Evolutionary conservation across 2,329 filamentous ascomycete genomes (phyloP).

Genomic region (Blastomyces parvus): DNA sequence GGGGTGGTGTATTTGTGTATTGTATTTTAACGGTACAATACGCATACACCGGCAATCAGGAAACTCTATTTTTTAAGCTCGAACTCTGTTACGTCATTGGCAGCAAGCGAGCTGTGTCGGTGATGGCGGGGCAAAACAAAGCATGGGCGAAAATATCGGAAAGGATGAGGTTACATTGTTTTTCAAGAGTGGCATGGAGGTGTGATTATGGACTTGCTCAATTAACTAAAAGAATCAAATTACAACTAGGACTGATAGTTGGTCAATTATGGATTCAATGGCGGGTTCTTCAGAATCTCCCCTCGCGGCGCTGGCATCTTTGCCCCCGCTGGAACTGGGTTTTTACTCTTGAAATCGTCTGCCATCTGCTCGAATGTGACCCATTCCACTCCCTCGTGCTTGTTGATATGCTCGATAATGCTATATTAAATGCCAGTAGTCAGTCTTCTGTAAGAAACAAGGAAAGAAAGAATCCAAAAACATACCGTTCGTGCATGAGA

Average conservation of each 20-base stretch:
- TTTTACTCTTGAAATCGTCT: constrained; percentile 63
- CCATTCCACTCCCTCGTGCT: constrained; percentile 43
- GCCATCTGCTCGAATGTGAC: constrained; percentile 57
- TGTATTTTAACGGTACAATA: not conserved
- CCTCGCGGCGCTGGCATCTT: constrained; percentile 50
- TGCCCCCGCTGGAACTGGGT: constrained; percentile 48
- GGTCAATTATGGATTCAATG: not conserved
- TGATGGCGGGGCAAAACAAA: too few relatives aligned
- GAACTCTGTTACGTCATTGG: not conserved
- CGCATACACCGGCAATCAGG: not conserved
- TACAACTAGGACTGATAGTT: too few relatives aligned
- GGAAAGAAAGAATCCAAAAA: not conserved
- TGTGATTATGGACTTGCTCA: not conserved
- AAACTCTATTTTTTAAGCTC: not conserved
- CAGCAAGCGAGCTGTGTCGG: too few relatives aligned
- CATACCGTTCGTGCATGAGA: constrained; percentile 60
- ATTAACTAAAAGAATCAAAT: not conserved
- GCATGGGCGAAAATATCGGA: too few relatives aligned
- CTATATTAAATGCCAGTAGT: constrained; percentile 12
- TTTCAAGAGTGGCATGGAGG: not conserved
- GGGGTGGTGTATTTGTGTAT: not conserved
- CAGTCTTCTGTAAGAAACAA: not conserved
- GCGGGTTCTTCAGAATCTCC: constrained; percentile 41
- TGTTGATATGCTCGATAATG: constrained; percentile 61
- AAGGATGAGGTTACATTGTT: not conserved